Conservation (phyloP, 2,329 filamentous ascomycete species). For the Torrubiella hemipterigena region DNA sequence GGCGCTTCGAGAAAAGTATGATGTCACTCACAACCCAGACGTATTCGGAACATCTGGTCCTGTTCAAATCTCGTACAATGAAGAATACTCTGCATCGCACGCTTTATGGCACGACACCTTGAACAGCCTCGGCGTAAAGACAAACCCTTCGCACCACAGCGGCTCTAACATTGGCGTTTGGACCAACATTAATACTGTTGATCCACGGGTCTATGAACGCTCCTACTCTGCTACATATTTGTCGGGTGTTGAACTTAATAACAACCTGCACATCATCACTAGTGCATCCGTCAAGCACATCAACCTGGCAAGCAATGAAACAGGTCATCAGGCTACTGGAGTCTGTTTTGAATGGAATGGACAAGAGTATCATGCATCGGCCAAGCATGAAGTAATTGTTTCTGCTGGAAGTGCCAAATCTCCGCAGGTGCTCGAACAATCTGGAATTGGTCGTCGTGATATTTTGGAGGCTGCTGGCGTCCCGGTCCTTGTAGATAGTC, state of each 20-base stretch:
- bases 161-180: conserved; percentile 38
- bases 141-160: conserved; percentile 30
- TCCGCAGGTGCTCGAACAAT: conserved; percentile 48
- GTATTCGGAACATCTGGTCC: conserved; percentile 32
- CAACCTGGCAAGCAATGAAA: conserved; percentile 12
- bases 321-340: conserved; percentile 15
- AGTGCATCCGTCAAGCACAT: conserved; percentile 15
- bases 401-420: conserved; percentile 45
- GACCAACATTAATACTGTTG: conserved; percentile 35
- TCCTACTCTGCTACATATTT: conserved; percentile 36
- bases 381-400: conserved; percentile 41
- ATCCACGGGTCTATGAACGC: conserved; percentile 29
- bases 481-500: conserved; percentile 23
- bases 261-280: conserved; percentile 28
- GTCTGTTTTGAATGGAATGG: conserved; percentile 24
- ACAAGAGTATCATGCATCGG: conserved; percentile 20
- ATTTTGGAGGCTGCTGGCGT: conserved; percentile 26
- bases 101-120: conserved; percentile 34
- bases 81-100: conserved; percentile 27
- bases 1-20: conserved; percentile 19
- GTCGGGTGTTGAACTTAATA: conserved; percentile 22
- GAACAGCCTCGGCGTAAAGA: conserved; percentile 26
- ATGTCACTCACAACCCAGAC: conserved; percentile 23
- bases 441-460: conserved; percentile 39
- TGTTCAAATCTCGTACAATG: conserved; percentile 33